phyloP scores from a whole-genome alignment of 1,284 basidiomycete genomes.

The Cryptococcus wingfieldii region DNA sequence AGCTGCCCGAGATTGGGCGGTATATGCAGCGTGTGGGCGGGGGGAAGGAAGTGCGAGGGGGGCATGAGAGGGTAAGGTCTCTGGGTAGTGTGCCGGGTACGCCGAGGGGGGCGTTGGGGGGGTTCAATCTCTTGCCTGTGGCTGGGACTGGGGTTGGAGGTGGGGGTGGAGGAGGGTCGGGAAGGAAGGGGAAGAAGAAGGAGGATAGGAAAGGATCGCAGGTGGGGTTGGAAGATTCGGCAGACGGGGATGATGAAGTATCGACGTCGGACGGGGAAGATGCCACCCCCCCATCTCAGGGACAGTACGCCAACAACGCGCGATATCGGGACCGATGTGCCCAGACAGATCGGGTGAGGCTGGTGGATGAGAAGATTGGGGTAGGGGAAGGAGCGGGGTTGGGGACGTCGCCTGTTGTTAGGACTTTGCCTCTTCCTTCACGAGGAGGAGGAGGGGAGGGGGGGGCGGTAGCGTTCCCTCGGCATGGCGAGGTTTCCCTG shows the following conservation, averaged over 20 bases:
- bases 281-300: not conserved
- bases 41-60: conserved; percentile 3
- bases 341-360: conserved; percentile 30
- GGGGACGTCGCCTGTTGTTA: not conserved
- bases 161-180: not conserved
- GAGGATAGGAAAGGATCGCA: conserved; percentile 9
- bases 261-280: conserved; percentile 4
- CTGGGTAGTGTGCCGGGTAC: conserved; percentile 28
- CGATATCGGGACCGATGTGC: conserved; percentile 31
- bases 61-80: not conserved
- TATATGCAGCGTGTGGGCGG: conserved; percentile 61
- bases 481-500: not conserved
- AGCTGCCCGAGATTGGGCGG: conserved; percentile 66
- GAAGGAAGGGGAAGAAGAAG: not conserved
- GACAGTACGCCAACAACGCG: conserved; percentile 5
- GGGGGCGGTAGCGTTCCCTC: not conserved
- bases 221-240: conserved; percentile 35
- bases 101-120: conserved; percentile 7
- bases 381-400: conserved; percentile 1
- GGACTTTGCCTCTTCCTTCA: not conserved
- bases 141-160: not conserved
- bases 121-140: not conserved
- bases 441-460: not conserved
- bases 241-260: conserved; percentile 14
- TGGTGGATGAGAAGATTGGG: conserved; percentile 34